Conservation (phyloP, 1,284 basidiomycete genomes). For the Crucibulum cyathiforme region DNA sequence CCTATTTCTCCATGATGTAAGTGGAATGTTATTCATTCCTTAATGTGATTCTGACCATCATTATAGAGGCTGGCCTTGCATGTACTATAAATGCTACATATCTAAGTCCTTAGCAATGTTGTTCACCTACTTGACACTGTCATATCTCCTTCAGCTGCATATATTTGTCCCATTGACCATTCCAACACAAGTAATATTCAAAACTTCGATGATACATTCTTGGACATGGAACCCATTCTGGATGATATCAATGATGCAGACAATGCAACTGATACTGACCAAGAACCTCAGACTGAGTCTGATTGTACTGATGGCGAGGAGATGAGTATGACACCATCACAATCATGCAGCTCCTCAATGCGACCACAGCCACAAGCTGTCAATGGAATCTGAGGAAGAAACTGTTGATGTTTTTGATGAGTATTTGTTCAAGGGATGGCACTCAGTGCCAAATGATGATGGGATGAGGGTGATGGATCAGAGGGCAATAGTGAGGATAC, state of each 20-base stretch:
- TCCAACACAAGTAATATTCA: slow-evolving; percentile 94
- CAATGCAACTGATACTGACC: slow-evolving; percentile 66
- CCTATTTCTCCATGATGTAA: slow-evolving; percentile 96
- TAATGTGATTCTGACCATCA: slow-evolving; percentile 15
- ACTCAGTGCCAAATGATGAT: slow-evolving; percentile 78
- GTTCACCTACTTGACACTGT: not conserved
- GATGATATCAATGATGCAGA: slow-evolving; percentile 72
- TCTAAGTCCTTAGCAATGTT: slow-evolving; percentile 53
- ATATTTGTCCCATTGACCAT: slow-evolving; percentile 93
- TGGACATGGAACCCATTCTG: slow-evolving; percentile 90
- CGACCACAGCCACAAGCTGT: slow-evolving; percentile 41
- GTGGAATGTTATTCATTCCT: slow-evolving; percentile 36
- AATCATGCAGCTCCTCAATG: slow-evolving; percentile 74
- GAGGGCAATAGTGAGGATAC: slow-evolving; percentile 20
- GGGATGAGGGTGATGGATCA: slow-evolving; percentile 48
- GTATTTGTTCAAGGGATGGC: slow-evolving; percentile 86
- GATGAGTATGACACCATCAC: slow-evolving; percentile 70
- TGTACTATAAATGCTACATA: slow-evolving; percentile 94
- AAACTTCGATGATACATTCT: slow-evolving; percentile 97
- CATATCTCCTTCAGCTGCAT: slow-evolving; percentile 71
- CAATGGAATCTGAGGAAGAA: slow-evolving; percentile 44
- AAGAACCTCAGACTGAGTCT: slow-evolving; percentile 65
- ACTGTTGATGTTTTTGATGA: slow-evolving; percentile 82
- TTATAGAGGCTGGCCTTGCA: slow-evolving; percentile 87
- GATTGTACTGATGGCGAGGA: slow-evolving; percentile 78